These are phyloP conservation scores for Talaromyces sp. DNA, from an alignment of 2,329 filamentous ascomycete species.

Conservation along the genomic window DNA sequence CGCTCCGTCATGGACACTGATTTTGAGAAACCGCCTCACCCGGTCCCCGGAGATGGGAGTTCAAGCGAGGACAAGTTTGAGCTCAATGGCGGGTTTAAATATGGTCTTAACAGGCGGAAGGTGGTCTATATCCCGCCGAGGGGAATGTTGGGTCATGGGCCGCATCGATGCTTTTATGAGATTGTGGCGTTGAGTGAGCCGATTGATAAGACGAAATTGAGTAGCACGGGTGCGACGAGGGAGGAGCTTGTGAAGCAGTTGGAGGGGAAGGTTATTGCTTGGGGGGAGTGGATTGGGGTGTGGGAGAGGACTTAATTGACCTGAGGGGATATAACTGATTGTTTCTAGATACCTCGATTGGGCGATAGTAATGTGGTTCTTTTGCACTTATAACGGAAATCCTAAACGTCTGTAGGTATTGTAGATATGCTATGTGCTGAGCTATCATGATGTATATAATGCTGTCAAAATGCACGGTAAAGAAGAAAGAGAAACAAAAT, in stretches of 20 bases:
- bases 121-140: conserved; percentile 47
- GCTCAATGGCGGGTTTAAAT: conserved; percentile 46
- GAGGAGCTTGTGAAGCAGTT: conserved; percentile 46
- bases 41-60: background rate
- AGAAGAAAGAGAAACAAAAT: conserved; percentile 18
- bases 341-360: background rate
- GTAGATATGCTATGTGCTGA: conserved; percentile 4
- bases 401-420: background rate
- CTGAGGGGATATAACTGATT: background rate
- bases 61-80: conserved; percentile 21
- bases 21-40: conserved; percentile 27
- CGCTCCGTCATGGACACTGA: conserved; percentile 37
- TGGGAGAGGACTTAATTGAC: conserved; percentile 39
- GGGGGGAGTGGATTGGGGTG: conserved; percentile 50
- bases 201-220: conserved; percentile 40
- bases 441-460: background rate
- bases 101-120: conserved; percentile 43
- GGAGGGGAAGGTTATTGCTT: conserved; percentile 48
- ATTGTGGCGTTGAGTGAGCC: conserved; percentile 48
- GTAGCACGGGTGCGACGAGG: conserved; percentile 37
- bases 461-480: conserved; percentile 20
- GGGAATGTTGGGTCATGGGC: conserved; percentile 51
- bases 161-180: conserved; percentile 53
- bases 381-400: background rate
- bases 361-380: background rate